These are phyloP conservation scores for Pseudogymnoascus sp. DNA, from an alignment of 2,329 filamentous ascomycete genomes.

Conservation along the genomic window DNA sequence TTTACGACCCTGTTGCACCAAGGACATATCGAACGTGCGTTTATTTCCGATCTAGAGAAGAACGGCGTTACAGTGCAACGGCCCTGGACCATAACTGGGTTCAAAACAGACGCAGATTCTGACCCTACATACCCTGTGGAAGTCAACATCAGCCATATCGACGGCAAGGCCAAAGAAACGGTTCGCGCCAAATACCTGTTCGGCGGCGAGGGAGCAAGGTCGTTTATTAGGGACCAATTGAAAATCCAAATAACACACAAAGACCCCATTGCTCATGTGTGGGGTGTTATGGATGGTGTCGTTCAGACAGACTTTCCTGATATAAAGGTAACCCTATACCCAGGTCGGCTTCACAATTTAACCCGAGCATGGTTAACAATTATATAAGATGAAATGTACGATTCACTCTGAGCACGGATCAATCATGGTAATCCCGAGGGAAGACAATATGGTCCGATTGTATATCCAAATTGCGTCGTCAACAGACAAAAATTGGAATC, in stretches of 20 bases:
- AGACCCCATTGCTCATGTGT: slow-evolving; percentile 64
- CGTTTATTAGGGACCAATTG: slow-evolving; percentile 56
- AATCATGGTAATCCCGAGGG: slow-evolving; percentile 72
- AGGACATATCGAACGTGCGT: slow-evolving; percentile 62
- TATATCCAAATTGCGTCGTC: slow-evolving; percentile 62
- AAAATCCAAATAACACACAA: slow-evolving; percentile 65
- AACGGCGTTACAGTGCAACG: slow-evolving; percentile 55
- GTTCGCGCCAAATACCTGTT: slow-evolving; percentile 64
- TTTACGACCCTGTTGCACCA: slow-evolving; percentile 67
- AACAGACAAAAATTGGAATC: slow-evolving; percentile 53
- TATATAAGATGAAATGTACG: slow-evolving; percentile 58
- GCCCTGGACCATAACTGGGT: slow-evolving; percentile 57
- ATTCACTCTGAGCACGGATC: slow-evolving; percentile 69
- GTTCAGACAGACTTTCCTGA: slow-evolving; percentile 69
- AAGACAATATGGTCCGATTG: slow-evolving; percentile 60
- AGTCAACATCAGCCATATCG: slow-evolving; percentile 68
- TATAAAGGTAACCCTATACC: slow-evolving; percentile 57
- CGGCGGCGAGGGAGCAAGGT: slow-evolving; percentile 63
- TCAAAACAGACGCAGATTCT: slow-evolving; percentile 48
- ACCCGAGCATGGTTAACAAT: slow-evolving; percentile 45
- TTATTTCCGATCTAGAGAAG: slow-evolving; percentile 58
- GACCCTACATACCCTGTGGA: slow-evolving; percentile 68
- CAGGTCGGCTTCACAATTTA: background rate
- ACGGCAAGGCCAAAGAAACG: slow-evolving; percentile 63
- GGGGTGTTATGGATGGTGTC: slow-evolving; percentile 70